phyloP scores from a whole-genome alignment of 768 basidiomycete species.

The Lactarius tabidus region DNA sequence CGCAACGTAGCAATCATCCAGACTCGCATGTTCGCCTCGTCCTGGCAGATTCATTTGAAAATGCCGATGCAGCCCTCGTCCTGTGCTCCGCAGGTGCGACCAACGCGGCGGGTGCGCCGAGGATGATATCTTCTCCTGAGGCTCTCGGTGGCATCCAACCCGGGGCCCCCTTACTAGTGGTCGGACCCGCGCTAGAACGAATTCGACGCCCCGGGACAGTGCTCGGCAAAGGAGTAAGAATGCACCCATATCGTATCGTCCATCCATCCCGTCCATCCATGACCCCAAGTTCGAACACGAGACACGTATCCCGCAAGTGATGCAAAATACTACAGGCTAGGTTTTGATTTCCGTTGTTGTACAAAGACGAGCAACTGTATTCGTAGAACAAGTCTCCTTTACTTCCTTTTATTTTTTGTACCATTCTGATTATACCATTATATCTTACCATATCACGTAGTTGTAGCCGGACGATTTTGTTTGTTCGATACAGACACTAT shows the following conservation, averaged over 20 bases:
- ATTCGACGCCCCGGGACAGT: constrained; percentile 43
- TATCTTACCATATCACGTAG: background rate
- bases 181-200: constrained; percentile 45
- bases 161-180: constrained; percentile 40
- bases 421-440: constrained; percentile 1
- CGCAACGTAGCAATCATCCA: constrained; percentile 2
- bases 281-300: background rate
- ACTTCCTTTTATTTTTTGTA: background rate
- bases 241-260: constrained; percentile 55
- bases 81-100: constrained; percentile 35
- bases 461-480: background rate
- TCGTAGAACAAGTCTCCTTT: constrained; percentile 10
- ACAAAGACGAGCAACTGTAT: constrained; percentile 14
- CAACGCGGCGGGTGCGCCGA: constrained; percentile 24
- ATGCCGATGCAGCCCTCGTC: constrained; percentile 52
- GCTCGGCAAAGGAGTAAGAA: constrained; percentile 43
- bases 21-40: constrained; percentile 25
- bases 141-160: constrained; percentile 21
- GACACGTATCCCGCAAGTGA: constrained; percentile 17
- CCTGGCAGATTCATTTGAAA: constrained; percentile 35
- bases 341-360: constrained; percentile 5
- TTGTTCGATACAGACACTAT: constrained; percentile 14
- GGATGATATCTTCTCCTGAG: constrained; percentile 22
- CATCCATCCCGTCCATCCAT: background rate
- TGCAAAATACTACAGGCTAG: background rate